Percentiles rank a stretch among this genome's conserved stretches.
Conservation (phyloP, 306 rosid genomes). For the Cotoneaster glaucophyllus region DNA sequence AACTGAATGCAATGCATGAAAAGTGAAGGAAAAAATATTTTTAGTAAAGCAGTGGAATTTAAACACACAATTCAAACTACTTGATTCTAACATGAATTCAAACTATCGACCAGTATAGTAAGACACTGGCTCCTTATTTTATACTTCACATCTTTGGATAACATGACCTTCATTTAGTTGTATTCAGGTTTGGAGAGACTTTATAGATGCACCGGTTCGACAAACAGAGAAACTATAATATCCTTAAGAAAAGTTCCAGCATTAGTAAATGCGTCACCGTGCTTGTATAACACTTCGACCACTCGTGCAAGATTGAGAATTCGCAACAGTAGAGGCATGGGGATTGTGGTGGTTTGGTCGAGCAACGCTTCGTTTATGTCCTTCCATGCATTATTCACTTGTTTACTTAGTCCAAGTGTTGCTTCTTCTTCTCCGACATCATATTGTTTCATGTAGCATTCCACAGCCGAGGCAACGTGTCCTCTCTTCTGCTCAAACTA, state of each 20-base stretch:
- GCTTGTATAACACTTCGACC: constrained; percentile 16
- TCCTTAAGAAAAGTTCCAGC: not conserved
- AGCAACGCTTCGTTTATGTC: constrained; percentile 35
- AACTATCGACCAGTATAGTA: too few relatives aligned
- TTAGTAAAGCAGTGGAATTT: too few relatives aligned
- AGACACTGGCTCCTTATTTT: too few relatives aligned
- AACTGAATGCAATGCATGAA: too few relatives aligned
- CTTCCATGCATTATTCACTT: constrained; percentile 7
- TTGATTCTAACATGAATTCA: too few relatives aligned
- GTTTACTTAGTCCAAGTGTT: not conserved
- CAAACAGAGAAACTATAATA: not conserved
- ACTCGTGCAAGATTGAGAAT: constrained; percentile 26
- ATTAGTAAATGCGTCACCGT: constrained; percentile 20
- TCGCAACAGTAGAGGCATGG: constrained; percentile 1
- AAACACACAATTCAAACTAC: too few relatives aligned
- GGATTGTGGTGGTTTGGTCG: not conserved
- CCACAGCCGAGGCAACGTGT: not conserved
- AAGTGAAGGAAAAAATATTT: too few relatives aligned
- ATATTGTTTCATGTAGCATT: not conserved
- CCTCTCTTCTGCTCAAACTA: constrained; percentile 1
- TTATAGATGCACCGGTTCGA: not conserved
- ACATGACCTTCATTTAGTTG: too few relatives aligned
- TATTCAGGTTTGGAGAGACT: too few relatives aligned
- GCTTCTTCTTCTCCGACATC: not conserved
- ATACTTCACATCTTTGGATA: too few relatives aligned